Evolutionary conservation across 1,284 basidiomycete species (phyloP), one percentile per base, ranked within the genome.

Genomic region (Heliocybe sulcata): DNA sequence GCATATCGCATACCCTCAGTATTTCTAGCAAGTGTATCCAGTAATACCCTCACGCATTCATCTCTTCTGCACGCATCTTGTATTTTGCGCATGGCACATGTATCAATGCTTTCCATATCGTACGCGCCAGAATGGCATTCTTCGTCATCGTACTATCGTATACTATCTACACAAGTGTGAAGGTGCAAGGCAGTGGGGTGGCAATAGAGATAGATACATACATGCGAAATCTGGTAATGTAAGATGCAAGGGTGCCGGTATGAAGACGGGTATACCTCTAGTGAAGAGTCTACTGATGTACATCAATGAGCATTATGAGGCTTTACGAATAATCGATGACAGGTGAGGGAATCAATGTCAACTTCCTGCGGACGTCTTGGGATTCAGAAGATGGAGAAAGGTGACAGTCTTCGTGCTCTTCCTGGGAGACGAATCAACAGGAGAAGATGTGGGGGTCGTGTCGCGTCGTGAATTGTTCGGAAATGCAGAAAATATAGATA

Each of bases 321-420:
- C 25, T 27, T 54, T 11, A 35, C 20, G 42, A 56, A 54, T 48
- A 56, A 57, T 12, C 48, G 42, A n/a, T 47, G 38, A 1, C 57
- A 56, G 20, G 51, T 54, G 49, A 58, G 49, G 10, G 22, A 35
- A 58, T 57, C 14, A 53, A 58, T 19, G 56, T 56, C 6, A 58
- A 16, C 38, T 42, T 3, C 38, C 38, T 16, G n/a, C 6, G 38
- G 12, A 9, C 38, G 38, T 42, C 38, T 42, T 42, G 4, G 47
- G 47, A 49, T 9, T 20, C 14, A 49, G 47, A 16, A 8, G 47
- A 3, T 49, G 47, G n/a, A 49, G 23, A 22, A 49, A 49, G 6
- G 47, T 25, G 22, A 49, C 47, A 23, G 23, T 49, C 47, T 29
- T 49, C 22, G 27, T 49, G 8, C 22, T 49, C 27, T 49, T 49